Evolutionary conservation across 768 basidiomycete species (phyloP).

Genomic region (Lactarius hengduanensis): DNA sequence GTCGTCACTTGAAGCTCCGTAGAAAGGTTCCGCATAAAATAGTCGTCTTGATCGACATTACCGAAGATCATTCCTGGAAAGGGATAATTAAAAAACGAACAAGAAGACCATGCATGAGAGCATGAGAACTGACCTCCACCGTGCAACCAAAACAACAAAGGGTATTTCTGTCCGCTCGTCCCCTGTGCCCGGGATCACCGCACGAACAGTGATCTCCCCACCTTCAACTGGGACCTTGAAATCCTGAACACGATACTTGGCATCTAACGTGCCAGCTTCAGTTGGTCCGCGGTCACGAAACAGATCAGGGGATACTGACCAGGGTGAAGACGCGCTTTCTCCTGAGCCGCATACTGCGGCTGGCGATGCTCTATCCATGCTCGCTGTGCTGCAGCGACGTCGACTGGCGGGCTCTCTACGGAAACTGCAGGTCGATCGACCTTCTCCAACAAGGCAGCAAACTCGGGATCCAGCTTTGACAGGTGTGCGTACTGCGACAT

Average conservation of each 20-base stretch:
- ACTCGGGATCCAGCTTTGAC: constrained; percentile 11
- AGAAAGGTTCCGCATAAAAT: constrained; percentile 21
- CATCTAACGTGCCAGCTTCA: not conserved
- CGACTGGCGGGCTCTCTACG: not conserved
- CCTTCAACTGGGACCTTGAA: constrained; percentile 17
- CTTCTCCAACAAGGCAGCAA: constrained; percentile 4
- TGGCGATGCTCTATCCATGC: not conserved
- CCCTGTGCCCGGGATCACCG: not conserved
- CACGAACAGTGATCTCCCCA: constrained; percentile 5
- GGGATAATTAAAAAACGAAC: too few relatives aligned
- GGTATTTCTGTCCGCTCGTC: not conserved
- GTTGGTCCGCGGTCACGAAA: not conserved
- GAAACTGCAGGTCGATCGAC: too few relatives aligned
- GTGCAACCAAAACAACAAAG: constrained; percentile 5
- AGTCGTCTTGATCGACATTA: constrained; percentile 28
- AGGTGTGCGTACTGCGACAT: constrained; percentile 6
- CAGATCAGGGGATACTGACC: not conserved
- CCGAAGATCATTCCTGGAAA: constrained; percentile 18
- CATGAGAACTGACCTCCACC: constrained; percentile 13
- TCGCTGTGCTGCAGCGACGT: not conserved
- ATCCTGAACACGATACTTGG: constrained; percentile 14
- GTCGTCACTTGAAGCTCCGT: constrained; percentile 21
- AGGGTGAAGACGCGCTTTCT: not conserved
- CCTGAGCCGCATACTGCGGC: not conserved
- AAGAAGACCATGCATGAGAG: not conserved